phyloP scores from a whole-genome alignment of 2,329 filamentous ascomycete species.

The Cadophora malorum region DNA sequence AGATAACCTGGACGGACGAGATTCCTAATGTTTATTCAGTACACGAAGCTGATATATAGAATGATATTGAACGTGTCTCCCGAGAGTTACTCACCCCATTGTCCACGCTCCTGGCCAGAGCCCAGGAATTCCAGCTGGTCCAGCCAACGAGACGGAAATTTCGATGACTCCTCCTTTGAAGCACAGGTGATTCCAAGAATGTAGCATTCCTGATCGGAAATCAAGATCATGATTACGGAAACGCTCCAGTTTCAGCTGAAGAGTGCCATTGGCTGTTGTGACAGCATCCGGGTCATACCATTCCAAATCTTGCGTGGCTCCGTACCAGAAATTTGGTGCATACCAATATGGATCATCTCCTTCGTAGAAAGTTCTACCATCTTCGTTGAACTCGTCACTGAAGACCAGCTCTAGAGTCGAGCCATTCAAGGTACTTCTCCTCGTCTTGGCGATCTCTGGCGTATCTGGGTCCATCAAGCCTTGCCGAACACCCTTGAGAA shows the following conservation, averaged over 20 bases:
- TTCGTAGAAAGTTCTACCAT: slow-evolving; percentile 59
- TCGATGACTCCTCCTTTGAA: slow-evolving; percentile 61
- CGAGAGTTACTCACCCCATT: slow-evolving; percentile 48
- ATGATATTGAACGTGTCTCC: not conserved
- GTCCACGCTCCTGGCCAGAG: slow-evolving; percentile 61
- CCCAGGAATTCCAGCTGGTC: slow-evolving; percentile 55
- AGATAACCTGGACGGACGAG: slow-evolving; percentile 58
- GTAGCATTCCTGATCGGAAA: slow-evolving; percentile 58
- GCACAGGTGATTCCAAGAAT: slow-evolving; percentile 60
- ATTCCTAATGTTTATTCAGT: slow-evolving; percentile 43
- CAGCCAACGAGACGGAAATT: slow-evolving; percentile 58
- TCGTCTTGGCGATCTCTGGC: slow-evolving; percentile 52
- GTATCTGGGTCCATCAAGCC: slow-evolving; percentile 60
- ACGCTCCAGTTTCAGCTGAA: slow-evolving; percentile 53
- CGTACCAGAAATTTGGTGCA: slow-evolving; percentile 61
- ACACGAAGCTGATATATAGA: not conserved
- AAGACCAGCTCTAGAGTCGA: slow-evolving; percentile 57
- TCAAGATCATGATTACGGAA: slow-evolving; percentile 54
- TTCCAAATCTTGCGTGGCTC: slow-evolving; percentile 54
- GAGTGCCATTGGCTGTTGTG: slow-evolving; percentile 54
- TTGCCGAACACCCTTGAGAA: slow-evolving; percentile 54
- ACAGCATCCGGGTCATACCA: slow-evolving; percentile 53
- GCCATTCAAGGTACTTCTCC: slow-evolving; percentile 52
- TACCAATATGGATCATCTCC: slow-evolving; percentile 64
- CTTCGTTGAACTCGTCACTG: slow-evolving; percentile 61